Evolutionary conservation across 768 basidiomycete genomes (phyloP), one percentile per base, ranked within the genome.

Genomic region (Hypholoma sublateritium): DNA sequence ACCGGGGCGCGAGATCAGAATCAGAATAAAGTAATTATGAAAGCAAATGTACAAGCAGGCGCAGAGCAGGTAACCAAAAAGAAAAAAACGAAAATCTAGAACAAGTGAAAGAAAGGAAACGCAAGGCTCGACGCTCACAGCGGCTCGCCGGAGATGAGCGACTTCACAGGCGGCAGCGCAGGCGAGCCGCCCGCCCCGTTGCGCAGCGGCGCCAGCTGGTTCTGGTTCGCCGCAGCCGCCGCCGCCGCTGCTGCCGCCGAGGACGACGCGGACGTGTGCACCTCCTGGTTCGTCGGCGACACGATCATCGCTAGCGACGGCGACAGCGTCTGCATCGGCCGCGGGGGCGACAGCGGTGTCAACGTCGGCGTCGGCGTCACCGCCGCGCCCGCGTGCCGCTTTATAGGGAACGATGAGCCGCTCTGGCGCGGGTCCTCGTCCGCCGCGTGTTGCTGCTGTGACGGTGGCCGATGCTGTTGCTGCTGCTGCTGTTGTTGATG

Each of bases 281-380:
- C 73, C 12, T 68, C 70, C 55, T 77, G 72, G 50, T 77, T 77
- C 5, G 74, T 71, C 0, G 85, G 85, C n/a, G 85, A 84, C 43
- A 86, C 77, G 63, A 86, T 81, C 76, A 84, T 80, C 16, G 84
- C 85, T 39, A 86, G 66, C 16, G 85, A 86, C 6, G 86, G 86
- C 1, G 84, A 86, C 25, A 87, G 73, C 11, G 75, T 82, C 58
- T 81, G 80, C 8, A 70, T 72, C 51, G 68, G 72, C 54, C 73
- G 69, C 48, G 70, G 66, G 5, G 72, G 72, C 21, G 67, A 69
- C 44, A 72, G 42, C 3, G 70, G 66, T 13, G 70, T 68, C 24
- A 70, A 64, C 12, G 72, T 68, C 22, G 70, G 65, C 13, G 71
- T 69, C 28, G 71, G 65, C 16, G 72, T 68, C 28, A 69, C 56